Evolutionary conservation across 2,329 filamentous ascomycete genomes (phyloP).

Genomic region (Sporothrix pseudoabietina): DNA sequence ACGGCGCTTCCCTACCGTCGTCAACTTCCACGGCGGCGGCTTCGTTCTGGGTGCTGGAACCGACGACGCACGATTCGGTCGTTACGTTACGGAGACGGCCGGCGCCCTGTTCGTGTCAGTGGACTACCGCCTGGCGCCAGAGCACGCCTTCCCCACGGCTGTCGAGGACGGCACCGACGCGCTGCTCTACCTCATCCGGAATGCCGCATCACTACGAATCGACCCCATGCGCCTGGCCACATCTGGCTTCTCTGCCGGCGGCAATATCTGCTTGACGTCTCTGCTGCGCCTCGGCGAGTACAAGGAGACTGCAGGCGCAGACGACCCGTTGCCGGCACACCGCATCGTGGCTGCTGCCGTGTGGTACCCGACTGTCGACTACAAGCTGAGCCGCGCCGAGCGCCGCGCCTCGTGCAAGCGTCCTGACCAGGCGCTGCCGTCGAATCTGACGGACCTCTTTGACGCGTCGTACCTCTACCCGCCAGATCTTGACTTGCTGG

Average conservation of each 20-base stretch:
- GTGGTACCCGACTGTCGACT: slow-evolving; percentile 66
- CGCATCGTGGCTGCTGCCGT: slow-evolving; percentile 51
- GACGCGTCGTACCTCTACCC: slow-evolving; percentile 64
- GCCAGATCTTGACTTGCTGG: slow-evolving; percentile 50
- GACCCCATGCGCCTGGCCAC: slow-evolving; percentile 59
- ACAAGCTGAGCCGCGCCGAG: slow-evolving; percentile 57
- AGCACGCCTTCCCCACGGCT: slow-evolving; percentile 64
- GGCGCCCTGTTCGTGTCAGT: slow-evolving; percentile 64
- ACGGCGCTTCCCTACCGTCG: slow-evolving; percentile 52
- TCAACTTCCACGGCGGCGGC: slow-evolving; percentile 70
- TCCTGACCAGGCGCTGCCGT: slow-evolving; percentile 61
- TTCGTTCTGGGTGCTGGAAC: slow-evolving; percentile 65
- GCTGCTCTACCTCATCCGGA: slow-evolving; percentile 60
- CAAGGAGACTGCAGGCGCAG: slow-evolving; percentile 28
- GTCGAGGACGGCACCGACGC: slow-evolving; percentile 68
- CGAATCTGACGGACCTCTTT: slow-evolving; percentile 62
- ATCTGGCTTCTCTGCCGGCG: slow-evolving; percentile 67
- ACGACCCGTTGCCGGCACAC: slow-evolving; percentile 43
- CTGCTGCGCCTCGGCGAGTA: slow-evolving; percentile 42
- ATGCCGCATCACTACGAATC: slow-evolving; percentile 60
- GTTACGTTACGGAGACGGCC: slow-evolving; percentile 50
- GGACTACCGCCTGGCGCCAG: slow-evolving; percentile 69
- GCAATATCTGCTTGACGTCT: slow-evolving; percentile 55
- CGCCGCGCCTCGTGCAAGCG: slow-evolving; percentile 57
- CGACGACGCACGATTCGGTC: slow-evolving; percentile 64